Evolutionary conservation across 441 rosid species (phyloP), one percentile per base, ranked within the genome.

Genomic region (Eruca vesicaria): DNA sequence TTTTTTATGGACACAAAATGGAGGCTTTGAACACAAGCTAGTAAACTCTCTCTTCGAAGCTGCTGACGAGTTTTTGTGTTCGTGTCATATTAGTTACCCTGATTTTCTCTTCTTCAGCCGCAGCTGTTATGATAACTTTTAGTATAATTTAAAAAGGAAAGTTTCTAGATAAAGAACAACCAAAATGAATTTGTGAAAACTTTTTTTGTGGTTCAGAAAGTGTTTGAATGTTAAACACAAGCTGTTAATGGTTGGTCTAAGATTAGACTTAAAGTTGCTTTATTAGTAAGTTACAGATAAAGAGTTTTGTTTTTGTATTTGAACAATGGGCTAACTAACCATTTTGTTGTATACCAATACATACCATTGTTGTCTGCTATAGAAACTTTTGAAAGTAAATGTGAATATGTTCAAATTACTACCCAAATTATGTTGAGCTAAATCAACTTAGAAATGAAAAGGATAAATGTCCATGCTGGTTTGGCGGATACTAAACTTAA

Each of bases 51-150:
- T 90, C 52, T 72, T 82, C 53, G 85, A 82, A 79, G 83, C 74
- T 3, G 97, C 94, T 23, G 90, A 85, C 48, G 61, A 70, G 31
- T 83, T 85, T 90, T 65, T 90, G 78, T 81, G 84, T 77, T 56
- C 74, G 50, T 18, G 59, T 76, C 67, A 84, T 56, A 94, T 87
- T 69, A 81, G 73, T 80, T 94, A 92, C 62, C 97, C 97, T 33
- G 96, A 92, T 75, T 92, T 88, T 84, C 16, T 78, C 71, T 90
- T 90, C 78, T 92, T 92, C 86, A 73, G 80, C 80, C 78, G 86
- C 56, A 81, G 82, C 81, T 78, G 76, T 52, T 67, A 50, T 66
- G 60, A 21, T 35, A 32, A 56, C 38, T 43, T 33, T 48, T 66
- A 66, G 36, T 66, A 57, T 14, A 28, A 6, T 43, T 29, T 7